Base-by-base conservation (phyloP, 805 yeast genomes). In the Kuraishia capsulata region DNA sequence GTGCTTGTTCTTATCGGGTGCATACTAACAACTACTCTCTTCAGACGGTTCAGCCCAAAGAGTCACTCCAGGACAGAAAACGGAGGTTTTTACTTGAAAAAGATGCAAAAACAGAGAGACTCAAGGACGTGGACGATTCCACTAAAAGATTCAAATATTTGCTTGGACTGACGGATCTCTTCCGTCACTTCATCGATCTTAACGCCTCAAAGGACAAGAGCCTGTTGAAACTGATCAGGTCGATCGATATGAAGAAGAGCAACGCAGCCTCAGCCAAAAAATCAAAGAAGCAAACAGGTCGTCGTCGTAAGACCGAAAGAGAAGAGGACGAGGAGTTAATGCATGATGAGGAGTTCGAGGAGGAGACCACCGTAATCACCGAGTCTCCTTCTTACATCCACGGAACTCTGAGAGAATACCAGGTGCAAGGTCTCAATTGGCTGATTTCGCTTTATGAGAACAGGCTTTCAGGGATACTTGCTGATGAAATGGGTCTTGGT, bases 321-420 rank as follows among this genome's bases (percentile, higher is more conserved):
- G 97, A 90, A 57, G 98, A 90, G 60, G 97, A 90, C 57, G 94
- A 87, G 2, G 97, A 90, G 57, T 68, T 90, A 41, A 69, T 90
- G 52, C 76, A 78, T 40, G 96, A 83, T 41, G 96, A 87, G 57
- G 86, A 75, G 44, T 75, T 66, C 36, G 84, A 73, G 44, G 73
- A 66, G 34, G 75, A 70, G 28, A 66, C 80, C 3, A 78, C 87
- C 0, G 81, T 83, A n/a, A 67, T 90, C 38, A 81, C 95, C 0
- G 95, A 86, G 51, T 76, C 90, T 0, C 98, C 98, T 0, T 66
- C 76, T 3, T 90, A 70, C 53, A 64, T 90, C 32, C 62, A 78
- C 30, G 98, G 98, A 8, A 69, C 56, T 39, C 64, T 92, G 49
- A 72, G 98, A 49, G 78, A 82, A 3, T 83, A 83, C 53, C 94